These are phyloP conservation scores for Orychophragmus violaceus DNA, from an alignment of 345 rosid species.

Conservation along the genomic window DNA sequence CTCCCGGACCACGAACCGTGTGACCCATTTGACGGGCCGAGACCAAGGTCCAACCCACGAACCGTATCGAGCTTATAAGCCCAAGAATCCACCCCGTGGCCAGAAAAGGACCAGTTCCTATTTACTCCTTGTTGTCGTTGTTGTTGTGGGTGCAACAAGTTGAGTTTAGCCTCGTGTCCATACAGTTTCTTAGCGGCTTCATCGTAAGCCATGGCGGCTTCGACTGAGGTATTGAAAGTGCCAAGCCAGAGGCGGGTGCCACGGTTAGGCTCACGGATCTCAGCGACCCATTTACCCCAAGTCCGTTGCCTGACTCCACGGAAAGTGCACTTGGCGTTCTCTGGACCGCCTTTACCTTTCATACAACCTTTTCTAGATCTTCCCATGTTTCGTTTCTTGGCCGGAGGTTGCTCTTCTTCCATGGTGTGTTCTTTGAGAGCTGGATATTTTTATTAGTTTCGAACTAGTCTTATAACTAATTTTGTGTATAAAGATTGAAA, in stretches of 20 bases:
- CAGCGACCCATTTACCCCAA: constrained; percentile 67
- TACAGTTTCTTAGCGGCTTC: constrained; percentile 47
- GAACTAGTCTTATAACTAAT: neutral
- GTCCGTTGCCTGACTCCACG: constrained; percentile 57
- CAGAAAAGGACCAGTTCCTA: constrained; percentile 17
- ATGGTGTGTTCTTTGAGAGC: constrained; percentile 15
- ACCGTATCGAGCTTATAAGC: neutral
- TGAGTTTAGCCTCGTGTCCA: constrained; percentile 43
- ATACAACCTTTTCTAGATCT: constrained; percentile 63
- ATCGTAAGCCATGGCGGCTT: constrained; percentile 55
- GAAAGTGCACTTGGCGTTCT: constrained; percentile 45
- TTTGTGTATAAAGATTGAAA: neutral
- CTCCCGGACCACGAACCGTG: constrained; percentile 20
- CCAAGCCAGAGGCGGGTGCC: constrained; percentile 58
- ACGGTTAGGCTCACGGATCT: constrained; percentile 46
- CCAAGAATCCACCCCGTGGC: constrained; percentile 16
- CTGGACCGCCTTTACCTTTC: constrained; percentile 69
- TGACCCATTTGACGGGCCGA: constrained; percentile 6
- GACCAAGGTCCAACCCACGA: constrained; percentile 27
- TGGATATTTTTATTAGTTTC: neutral
- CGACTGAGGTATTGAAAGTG: constrained; percentile 44
- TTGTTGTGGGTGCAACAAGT: constrained; percentile 33
- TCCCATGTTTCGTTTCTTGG: constrained; percentile 39
- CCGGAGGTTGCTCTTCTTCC: constrained; percentile 29
- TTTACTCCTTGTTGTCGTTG: neutral